Conservation (phyloP, 208 protist species). For the Tritrichomonas musculus region DNA sequence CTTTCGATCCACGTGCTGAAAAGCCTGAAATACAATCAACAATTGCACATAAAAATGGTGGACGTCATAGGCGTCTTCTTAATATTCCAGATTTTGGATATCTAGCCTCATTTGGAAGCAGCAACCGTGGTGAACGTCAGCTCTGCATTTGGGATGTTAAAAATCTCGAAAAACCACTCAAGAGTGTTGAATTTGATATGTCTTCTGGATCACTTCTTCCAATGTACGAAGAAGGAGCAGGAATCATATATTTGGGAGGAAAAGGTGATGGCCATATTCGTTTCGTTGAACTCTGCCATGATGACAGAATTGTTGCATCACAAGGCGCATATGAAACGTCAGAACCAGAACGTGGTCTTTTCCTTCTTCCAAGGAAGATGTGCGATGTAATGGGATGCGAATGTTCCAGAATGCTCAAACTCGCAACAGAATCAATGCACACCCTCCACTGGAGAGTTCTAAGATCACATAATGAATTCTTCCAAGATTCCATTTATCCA, state of each 20-base stretch:
- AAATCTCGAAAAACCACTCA: constrained; percentile 6
- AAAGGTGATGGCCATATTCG: constrained; percentile 30
- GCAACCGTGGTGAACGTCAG: not conserved
- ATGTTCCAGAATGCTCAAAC: not conserved
- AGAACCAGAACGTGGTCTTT: constrained; percentile 1
- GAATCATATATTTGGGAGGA: not conserved
- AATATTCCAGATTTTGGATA: not conserved
- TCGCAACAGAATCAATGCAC: constrained; percentile 15
- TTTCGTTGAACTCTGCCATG: not conserved
- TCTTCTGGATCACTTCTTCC: not conserved
- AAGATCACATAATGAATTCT: not conserved
- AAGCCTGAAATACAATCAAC: not conserved
- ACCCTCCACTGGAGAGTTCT: not conserved
- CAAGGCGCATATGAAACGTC: not conserved
- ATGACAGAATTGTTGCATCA: constrained; percentile 22
- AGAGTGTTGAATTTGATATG: not conserved
- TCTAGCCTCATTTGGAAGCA: not conserved
- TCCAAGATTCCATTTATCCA: not conserved
- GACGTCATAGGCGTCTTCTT: not conserved
- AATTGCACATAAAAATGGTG: not conserved
- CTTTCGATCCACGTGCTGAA: not conserved
- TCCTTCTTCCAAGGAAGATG: not conserved
- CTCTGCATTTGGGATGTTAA: constrained; percentile 8
- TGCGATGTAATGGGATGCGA: constrained; percentile 1
- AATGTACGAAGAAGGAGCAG: constrained; percentile 22